Conservation (phyloP, 108 stramenopile species). For the Bacterosira constricta region DNA sequence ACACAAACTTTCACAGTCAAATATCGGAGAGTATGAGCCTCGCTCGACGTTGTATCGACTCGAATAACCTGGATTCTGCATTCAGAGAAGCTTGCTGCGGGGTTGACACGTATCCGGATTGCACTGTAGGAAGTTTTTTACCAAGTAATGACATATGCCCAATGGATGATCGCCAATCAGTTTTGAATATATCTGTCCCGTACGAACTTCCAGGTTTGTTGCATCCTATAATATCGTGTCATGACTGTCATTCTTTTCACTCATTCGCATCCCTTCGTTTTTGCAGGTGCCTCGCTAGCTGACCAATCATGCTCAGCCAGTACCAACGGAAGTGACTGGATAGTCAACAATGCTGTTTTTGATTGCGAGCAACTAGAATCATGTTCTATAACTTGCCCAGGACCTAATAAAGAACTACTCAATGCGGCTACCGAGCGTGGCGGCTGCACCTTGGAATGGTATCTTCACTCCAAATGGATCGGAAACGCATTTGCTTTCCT, state of each 20-base stretch:
- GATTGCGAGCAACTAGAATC: conserved; percentile 40
- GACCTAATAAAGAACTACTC: conserved; percentile 36
- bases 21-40: conserved; percentile 34
- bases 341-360: conserved; percentile 41
- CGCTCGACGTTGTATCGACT: conserved; percentile 41
- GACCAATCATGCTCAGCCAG: conserved; percentile 34
- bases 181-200: conserved; percentile 32
- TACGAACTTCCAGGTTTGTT: conserved; percentile 40
- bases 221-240: neutral
- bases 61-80: conserved; percentile 15
- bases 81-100: conserved; percentile 50
- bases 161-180: conserved; percentile 38
- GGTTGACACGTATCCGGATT: conserved; percentile 37
- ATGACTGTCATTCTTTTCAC: neutral
- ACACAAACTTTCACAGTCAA: conserved; percentile 33
- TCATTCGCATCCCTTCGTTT: neutral
- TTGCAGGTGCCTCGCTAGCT: conserved; percentile 4
- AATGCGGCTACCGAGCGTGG: conserved; percentile 24
- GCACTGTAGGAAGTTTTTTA: neutral
- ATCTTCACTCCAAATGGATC: conserved; percentile 52
- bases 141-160: conserved; percentile 27
- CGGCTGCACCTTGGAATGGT: conserved; percentile 56
- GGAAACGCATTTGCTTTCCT: conserved; percentile 42
- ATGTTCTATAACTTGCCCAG: conserved; percentile 49
- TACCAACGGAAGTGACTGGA: conserved; percentile 38